These are phyloP conservation scores for Kodamaea arcana DNA, from an alignment of 1,139 yeast species.

Conservation along the genomic window DNA sequence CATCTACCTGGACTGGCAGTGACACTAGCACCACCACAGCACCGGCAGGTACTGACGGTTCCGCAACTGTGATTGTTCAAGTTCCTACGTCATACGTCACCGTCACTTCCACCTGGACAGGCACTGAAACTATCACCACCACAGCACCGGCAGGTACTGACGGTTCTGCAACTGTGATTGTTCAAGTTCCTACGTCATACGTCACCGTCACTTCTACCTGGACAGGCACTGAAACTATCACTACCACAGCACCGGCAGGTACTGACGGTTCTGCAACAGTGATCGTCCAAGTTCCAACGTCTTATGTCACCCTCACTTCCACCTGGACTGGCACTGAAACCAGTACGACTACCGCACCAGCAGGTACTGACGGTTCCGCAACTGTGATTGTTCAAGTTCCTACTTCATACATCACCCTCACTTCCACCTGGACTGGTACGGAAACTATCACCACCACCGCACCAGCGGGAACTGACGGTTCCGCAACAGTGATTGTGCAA, in stretches of 20 bases:
- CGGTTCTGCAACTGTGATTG: constrained; percentile 5
- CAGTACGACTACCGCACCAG: constrained; percentile 6
- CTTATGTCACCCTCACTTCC: neutral
- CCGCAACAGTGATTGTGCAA: constrained; percentile 14
- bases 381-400: constrained; percentile 19
- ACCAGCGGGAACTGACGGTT: constrained; percentile 5
- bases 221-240: constrained; percentile 1
- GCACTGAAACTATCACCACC: constrained; percentile 1
- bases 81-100: constrained; percentile 12
- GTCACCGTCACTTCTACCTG: constrained; percentile 9
- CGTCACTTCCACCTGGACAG: constrained; percentile 6
- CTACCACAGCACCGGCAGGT: neutral
- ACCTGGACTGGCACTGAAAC: constrained; percentile 7
- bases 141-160: constrained; percentile 10
- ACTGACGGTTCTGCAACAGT: constrained; percentile 13
- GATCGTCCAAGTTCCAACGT: constrained; percentile 13
- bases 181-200: constrained; percentile 10
- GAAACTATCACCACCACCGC: constrained; percentile 8
- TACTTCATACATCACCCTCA: constrained; percentile 12
- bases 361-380: constrained; percentile 11
- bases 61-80: constrained; percentile 11
- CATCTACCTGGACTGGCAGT: constrained; percentile 4
- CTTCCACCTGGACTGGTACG: constrained; percentile 9
- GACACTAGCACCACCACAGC: constrained; percentile 8
- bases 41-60: constrained; percentile 8